Evolutionary conservation across 2,329 filamentous ascomycete genomes (phyloP), one percentile per base, ranked within the genome.

Genomic region (Aspergillus fijiensis): DNA sequence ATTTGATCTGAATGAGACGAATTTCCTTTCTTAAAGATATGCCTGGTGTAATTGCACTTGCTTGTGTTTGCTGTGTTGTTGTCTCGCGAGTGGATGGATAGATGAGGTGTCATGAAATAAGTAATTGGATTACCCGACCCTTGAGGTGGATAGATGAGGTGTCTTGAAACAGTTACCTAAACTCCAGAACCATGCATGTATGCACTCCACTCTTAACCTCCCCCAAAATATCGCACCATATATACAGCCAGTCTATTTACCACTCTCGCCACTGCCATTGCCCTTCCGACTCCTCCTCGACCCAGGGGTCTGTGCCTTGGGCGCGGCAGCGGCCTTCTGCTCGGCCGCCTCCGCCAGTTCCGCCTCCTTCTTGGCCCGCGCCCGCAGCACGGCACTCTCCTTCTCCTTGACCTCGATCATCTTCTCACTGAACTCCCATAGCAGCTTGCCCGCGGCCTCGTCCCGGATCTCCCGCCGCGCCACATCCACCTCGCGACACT

Each of bases 371-470:
- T 89, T 89, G 65, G 80, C 80, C 58, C 81, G 74, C 51, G 83
- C 84, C 60, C 86, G 77, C 59, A 82, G 84, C 53, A 85, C 77
- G 9, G 92, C 92, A 25, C 88, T 85, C 72, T 89, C 86, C 79
- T 91, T 96, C 76, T 98, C 93, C 14, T 89, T 85, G 67, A 84
- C 84, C 74, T 96, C 89, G 58, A 98, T 88, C 64, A 96, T 85
- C 71, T 86, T 87, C 70, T 96, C 93, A 71, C 90, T 96, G 60
- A 90, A 87, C 72, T 96, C 86, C 94, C 94, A 99, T 16, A 99
- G 80, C 73, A 88, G 86, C 83, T 96, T 92, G 60, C 92, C 92
- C 31, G 90, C 78, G 21, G 84, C 84, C 65, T 96, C 92, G 71
- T 96, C 90, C 65, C 84, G 84, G 49, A 97, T 82, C 69, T 97